Base-by-base conservation (phyloP, 140 eudicot genomes). In the Ambrosia hybrid region DNA sequence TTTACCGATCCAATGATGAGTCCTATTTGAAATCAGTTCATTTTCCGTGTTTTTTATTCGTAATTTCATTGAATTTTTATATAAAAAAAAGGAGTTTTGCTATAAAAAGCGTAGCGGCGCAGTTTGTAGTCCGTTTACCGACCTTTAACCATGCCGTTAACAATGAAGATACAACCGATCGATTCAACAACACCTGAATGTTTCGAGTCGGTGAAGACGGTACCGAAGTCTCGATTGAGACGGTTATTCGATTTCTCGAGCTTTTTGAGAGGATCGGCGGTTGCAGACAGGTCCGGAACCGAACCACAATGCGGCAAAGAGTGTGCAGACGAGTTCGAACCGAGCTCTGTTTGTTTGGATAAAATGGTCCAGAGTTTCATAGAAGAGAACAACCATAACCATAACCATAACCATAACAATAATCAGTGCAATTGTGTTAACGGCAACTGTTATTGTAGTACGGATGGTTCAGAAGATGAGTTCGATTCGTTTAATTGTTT, bases 341-440 rank as follows among this genome's bases (percentile, higher is more conserved):
- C 96, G 76, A 85, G 92, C 68, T 85, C 98, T 0, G 89, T 89
- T 33, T 87, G 98, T 65, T 75, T 92, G 56, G 92, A 82, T 12
- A 87, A 86, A 53, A 85, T 89, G 96, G 98, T 92, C 0, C 84
- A 80, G 85, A 92, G 80, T 78, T 92, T 85, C 68, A 83, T 92
- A n/a, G 96, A 92, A 26, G 98, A 92, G 6, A 89, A 73, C 66
- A 78, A 79, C 71, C 34, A 21, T 1, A 21, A 30, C 34, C 34
- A 30, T 2, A 30, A 73, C 63, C 70, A 21, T 21, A 21, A 21
- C 26, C 26, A 21, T 21, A 21, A 21, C 26, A 21, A 73, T 66
- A 61, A 71, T 34, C 76, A 80, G 48, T 85, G 88, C 82, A 81
- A 81, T 60, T 89, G 94, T 84, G 82, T 84, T 59, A 83, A 88